A percentile compares a stretch with the other conserved stretches of the same genome.
phyloP scores from a whole-genome alignment of 164 flowering plant genomes.

The Macadamia integrifolia region DNA sequence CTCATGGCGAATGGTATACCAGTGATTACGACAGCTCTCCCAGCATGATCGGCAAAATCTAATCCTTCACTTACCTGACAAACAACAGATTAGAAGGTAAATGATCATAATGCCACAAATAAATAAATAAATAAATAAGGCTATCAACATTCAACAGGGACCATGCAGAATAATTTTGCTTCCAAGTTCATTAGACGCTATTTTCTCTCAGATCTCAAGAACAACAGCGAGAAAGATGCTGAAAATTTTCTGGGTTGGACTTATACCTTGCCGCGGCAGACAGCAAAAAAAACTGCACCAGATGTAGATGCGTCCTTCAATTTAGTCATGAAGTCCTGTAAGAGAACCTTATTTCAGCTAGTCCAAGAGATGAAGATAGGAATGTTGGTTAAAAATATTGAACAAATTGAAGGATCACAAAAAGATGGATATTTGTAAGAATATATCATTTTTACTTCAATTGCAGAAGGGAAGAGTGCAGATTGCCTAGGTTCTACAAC shows the following conservation, averaged over 20 bases:
- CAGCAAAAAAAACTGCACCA: slow-evolving; percentile 96
- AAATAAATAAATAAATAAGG: background rate
- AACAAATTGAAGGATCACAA: background rate
- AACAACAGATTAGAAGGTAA: background rate
- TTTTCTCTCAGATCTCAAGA: background rate
- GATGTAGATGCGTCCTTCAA: slow-evolving; percentile 64
- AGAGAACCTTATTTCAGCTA: slow-evolving; percentile 13
- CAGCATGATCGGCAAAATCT: slow-evolving; percentile 97
- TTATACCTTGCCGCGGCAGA: slow-evolving; percentile 93
- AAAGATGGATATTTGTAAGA: background rate
- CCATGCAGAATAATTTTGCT: background rate
- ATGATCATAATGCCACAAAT: background rate
- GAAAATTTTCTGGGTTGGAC: background rate
- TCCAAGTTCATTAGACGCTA: background rate
- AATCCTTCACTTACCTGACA: slow-evolving; percentile 95
- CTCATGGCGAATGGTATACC: slow-evolving; percentile 88
- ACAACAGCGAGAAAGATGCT: background rate
- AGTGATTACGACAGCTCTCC: slow-evolving; percentile 88
- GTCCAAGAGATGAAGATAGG: background rate
- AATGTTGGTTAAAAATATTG: background rate
- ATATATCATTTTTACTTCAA: slow-evolving; percentile 38
- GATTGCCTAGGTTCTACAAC: slow-evolving; percentile 93
- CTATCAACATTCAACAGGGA: background rate
- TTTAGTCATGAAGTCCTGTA: slow-evolving; percentile 83
- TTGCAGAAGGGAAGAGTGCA: slow-evolving; percentile 61